These are phyloP conservation scores for Inga oerstediana DNA, from an alignment of 306 rosid genomes.

Conservation along the genomic window DNA sequence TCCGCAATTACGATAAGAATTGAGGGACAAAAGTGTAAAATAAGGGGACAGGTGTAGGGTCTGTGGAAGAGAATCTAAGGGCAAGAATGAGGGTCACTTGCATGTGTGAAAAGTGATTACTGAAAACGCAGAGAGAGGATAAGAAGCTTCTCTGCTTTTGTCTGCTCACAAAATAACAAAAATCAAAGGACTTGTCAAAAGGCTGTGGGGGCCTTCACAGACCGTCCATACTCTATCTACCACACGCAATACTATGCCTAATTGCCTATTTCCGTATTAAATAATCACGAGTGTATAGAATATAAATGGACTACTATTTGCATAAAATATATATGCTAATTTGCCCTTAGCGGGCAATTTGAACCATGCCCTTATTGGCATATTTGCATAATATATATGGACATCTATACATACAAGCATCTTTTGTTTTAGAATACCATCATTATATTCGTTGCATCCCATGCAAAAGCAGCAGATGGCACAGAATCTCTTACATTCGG, in stretches of 20 bases:
- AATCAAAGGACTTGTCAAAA: conserved; percentile 49
- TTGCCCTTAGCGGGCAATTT: too few relatives aligned
- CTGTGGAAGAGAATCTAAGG: conserved; percentile 67
- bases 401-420: neutral
- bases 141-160: conserved; percentile 99
- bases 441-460: conserved; percentile 43
- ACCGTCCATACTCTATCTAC: conserved; percentile 65
- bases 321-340: neutral
- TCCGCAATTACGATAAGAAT: conserved; percentile 20
- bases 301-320: neutral
- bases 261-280: neutral
- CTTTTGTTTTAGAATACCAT: conserved; percentile 33
- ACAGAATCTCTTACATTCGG: conserved; percentile 38
- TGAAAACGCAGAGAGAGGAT: conserved; percentile 75
- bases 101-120: too few relatives aligned
- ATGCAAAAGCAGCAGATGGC: conserved; percentile 34
- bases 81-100: conserved; percentile 31
- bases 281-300: neutral
- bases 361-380: too few relatives aligned
- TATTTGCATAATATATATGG: neutral
- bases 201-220: conserved; percentile 50
- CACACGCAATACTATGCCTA: conserved; percentile 71
- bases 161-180: conserved; percentile 92
- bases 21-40: conserved; percentile 31
- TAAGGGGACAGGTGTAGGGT: neutral